Percentiles rank a stretch among this genome's conserved stretches.
Conservation (phyloP, 2,329 filamentous ascomycete species). For the Mollisiaceae sp. region DNA sequence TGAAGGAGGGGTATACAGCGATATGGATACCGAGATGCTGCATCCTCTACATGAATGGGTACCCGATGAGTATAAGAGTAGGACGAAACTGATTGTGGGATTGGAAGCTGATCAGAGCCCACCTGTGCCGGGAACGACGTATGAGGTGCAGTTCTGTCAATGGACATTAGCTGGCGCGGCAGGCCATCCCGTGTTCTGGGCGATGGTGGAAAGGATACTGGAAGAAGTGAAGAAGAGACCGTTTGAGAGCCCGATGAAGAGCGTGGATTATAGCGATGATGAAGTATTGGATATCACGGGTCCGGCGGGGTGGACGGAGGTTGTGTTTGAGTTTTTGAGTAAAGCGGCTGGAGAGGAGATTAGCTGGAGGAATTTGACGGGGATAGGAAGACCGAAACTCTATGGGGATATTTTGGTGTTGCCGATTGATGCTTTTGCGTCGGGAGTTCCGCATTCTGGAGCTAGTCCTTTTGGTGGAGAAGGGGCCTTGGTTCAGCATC, state of each 20-base stretch:
- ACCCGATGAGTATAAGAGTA: neutral
- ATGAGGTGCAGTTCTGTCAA: constrained; percentile 12
- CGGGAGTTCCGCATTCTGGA: constrained; percentile 7
- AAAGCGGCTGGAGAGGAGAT: constrained; percentile 4
- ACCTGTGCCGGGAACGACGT: neutral
- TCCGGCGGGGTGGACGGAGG: constrained; percentile 10
- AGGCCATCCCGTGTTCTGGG: constrained; percentile 13
- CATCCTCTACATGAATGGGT: constrained; percentile 11
- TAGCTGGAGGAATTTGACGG: constrained; percentile 16
- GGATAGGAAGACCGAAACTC: constrained; percentile 7
- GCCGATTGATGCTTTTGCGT: constrained; percentile 14
- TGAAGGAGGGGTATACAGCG: constrained; percentile 8
- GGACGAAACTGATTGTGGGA: constrained; percentile 1
- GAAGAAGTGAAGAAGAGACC: constrained; percentile 6
- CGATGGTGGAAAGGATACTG: constrained; percentile 8
- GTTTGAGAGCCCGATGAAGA: constrained; percentile 6
- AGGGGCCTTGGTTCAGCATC: constrained; percentile 9
- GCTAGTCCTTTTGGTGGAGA: neutral
- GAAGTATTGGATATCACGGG: constrained; percentile 10
- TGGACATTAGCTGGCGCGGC: constrained; percentile 6
- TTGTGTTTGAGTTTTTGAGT: constrained; percentile 11
- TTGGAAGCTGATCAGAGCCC: constrained; percentile 14
- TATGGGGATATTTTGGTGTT: constrained; percentile 16
- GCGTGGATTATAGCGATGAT: constrained; percentile 1
- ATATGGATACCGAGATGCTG: constrained; percentile 14